phyloP scores from a whole-genome alignment of 768 basidiomycete genomes.

The Boletus subparvulus region DNA sequence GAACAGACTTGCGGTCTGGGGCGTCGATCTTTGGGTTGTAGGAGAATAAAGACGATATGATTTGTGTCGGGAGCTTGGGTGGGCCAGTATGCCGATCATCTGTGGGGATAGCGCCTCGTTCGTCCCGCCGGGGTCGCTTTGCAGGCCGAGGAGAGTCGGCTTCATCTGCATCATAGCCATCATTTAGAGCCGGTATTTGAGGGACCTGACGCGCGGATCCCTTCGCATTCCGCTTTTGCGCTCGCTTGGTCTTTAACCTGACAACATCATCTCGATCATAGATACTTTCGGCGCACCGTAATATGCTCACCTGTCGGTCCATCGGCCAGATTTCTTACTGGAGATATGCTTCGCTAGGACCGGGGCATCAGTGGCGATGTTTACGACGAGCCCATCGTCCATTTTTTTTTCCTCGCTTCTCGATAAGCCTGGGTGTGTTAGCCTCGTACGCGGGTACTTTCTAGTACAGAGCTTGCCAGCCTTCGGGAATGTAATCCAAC shows the following conservation, averaged over 20 bases:
- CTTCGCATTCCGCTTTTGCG: constrained; percentile 56
- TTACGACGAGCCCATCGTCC: constrained; percentile 78
- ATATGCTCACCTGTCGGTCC: constrained; percentile 69
- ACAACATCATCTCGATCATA: not conserved
- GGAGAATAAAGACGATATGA: constrained; percentile 89
- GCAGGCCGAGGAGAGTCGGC: constrained; percentile 36
- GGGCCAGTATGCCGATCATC: constrained; percentile 20
- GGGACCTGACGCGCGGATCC: constrained; percentile 26
- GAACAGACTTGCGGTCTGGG: constrained; percentile 30
- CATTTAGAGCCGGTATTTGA: constrained; percentile 12
- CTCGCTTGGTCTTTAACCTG: constrained; percentile 76
- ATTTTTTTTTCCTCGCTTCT: constrained; percentile 30
- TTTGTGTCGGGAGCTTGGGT: constrained; percentile 44
- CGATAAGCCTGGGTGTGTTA: not conserved
- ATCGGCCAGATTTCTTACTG: constrained; percentile 61
- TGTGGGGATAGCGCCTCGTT: constrained; percentile 16
- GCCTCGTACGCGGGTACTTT: not conserved
- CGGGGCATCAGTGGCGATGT: constrained; percentile 51
- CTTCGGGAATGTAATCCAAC: not conserved
- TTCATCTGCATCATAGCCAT: constrained; percentile 15
- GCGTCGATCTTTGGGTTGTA: constrained; percentile 71
- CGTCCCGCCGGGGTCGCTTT: constrained; percentile 47
- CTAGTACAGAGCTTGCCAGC: not conserved
- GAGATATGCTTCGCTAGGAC: constrained; percentile 26
- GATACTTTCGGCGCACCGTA: not conserved